phyloP scores from a whole-genome alignment of 257 asterid species.

The Solanum sitiens region DNA sequence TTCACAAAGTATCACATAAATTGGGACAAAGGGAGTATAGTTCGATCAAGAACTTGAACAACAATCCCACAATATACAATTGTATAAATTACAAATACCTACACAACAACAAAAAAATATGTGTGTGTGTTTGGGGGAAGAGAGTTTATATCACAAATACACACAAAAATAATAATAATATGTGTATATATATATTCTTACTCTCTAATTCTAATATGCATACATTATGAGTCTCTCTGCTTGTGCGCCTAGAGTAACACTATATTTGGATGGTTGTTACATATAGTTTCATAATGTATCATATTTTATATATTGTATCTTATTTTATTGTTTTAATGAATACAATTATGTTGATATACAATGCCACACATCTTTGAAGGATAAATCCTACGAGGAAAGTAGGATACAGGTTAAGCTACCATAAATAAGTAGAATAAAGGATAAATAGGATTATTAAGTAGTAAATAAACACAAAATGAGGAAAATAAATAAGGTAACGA shows the following conservation, averaged over 20 bases:
- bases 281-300: neutral
- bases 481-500: neutral
- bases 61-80: neutral
- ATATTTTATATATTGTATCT: too few species aligned
- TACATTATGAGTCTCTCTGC: neutral
- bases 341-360: neutral
- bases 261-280: too few species aligned
- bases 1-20: neutral
- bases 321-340: neutral
- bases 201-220: neutral
- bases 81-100: neutral
- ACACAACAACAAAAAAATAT: neutral
- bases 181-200: neutral
- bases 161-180: neutral
- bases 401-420: neutral
- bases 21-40: neutral
- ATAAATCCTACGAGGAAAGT: neutral
- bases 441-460: too few species aligned
- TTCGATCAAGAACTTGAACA: neutral
- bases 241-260: neutral
- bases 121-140: neutral
- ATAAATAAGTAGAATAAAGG: too few species aligned
- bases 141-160: neutral
- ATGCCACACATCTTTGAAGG: neutral
- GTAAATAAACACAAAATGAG: neutral